These are phyloP conservation scores for Ceratocystis cubensis DNA, from an alignment of 2,329 filamentous ascomycete genomes.

Conservation along the genomic window DNA sequence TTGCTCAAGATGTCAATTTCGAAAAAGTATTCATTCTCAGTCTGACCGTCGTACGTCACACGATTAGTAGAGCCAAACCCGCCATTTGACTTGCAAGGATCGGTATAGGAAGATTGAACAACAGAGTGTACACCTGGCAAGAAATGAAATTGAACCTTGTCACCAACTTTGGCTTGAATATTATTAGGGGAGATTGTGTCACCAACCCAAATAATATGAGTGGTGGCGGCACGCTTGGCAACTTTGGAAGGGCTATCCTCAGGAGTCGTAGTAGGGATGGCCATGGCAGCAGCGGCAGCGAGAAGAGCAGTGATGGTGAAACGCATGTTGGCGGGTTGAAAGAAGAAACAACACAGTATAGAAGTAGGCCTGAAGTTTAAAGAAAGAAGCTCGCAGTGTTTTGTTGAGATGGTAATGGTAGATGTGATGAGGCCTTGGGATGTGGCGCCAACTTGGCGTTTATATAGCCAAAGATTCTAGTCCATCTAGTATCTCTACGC, in stretches of 20 bases:
- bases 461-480: no score
- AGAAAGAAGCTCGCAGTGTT: no score
- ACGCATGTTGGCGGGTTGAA: not conserved
- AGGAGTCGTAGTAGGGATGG: not conserved
- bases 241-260: not conserved
- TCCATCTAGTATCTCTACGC: no score
- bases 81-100: slow-evolving; percentile 31
- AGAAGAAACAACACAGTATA: no score
- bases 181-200: not conserved
- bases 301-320: not conserved
- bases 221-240: not conserved
- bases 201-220: not conserved
- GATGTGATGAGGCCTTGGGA: no score
- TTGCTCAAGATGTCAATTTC: no score
- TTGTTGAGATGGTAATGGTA: no score
- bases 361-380: no score
- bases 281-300: not conserved
- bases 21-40: no score
- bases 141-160: not conserved
- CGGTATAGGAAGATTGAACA: slow-evolving; percentile 27
- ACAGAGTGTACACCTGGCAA: not conserved
- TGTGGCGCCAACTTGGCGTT: no score
- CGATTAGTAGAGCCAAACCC: not conserved
- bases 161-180: not conserved
- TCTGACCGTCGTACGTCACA: no score